Evolutionary conservation across 371 early-diverging fungal species (phyloP).

Genomic region (Basidiobolus heterosporus): DNA sequence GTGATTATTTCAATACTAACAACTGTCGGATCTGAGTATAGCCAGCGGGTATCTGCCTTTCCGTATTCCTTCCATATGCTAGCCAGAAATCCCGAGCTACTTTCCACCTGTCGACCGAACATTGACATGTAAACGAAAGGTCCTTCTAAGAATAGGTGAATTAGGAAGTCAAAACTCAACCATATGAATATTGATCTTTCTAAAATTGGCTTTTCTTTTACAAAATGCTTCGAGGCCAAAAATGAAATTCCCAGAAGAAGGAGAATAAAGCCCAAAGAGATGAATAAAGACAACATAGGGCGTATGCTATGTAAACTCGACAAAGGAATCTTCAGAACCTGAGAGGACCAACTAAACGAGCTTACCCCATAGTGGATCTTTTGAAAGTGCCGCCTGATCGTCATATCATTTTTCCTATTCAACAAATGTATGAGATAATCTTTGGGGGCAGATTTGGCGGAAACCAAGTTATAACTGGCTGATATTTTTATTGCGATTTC

Average conservation of each 20-base stretch:
- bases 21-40: constrained; percentile 13
- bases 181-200: constrained; percentile 14
- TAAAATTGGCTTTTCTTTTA: neutral
- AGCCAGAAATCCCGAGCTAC: constrained; percentile 11
- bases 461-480: too few species aligned
- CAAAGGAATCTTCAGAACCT: too few species aligned
- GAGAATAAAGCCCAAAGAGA: neutral
- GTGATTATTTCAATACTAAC: constrained; percentile 15
- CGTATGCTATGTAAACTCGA: too few species aligned
- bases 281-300: too few species aligned
- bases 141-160: constrained; percentile 16
- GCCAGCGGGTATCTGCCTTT: constrained; percentile 18
- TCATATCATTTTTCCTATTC: too few species aligned
- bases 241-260: neutral
- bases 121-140: constrained; percentile 13
- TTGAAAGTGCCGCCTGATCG: too few species aligned
- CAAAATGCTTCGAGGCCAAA: neutral
- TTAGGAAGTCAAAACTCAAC: constrained; percentile 14
- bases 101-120: constrained; percentile 11
- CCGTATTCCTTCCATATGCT: constrained; percentile 19
- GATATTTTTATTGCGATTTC: too few species aligned
- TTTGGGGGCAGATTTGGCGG: too few species aligned
- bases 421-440: too few species aligned
- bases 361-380: too few species aligned
- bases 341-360: too few species aligned